A percentile compares a stretch with the other conserved stretches of the same genome.
Conservation (phyloP, 768 basidiomycete species). For the Pleurotus platypus region DNA sequence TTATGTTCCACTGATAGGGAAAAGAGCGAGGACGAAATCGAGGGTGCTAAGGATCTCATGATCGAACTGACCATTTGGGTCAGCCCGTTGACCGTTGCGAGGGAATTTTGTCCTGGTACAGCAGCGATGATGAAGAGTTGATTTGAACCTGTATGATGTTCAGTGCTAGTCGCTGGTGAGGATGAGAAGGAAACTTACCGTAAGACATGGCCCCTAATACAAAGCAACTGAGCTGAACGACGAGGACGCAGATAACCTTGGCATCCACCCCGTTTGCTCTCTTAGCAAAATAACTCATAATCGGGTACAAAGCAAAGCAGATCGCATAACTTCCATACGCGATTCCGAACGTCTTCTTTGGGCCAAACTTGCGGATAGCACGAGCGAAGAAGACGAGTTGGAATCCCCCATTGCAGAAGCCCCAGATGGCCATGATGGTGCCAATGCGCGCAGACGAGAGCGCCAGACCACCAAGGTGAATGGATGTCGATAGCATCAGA, state of each 20-base stretch:
- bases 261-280: conserved; percentile 29
- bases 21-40: conserved; percentile 53
- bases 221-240: conserved; percentile 28
- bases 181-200: conserved; percentile 23
- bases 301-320: conserved; percentile 28
- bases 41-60: conserved; percentile 49
- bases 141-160: conserved; percentile 35
- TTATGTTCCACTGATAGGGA: conserved; percentile 44
- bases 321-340: conserved; percentile 25
- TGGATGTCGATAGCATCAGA: conserved; percentile 40
- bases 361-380: conserved; percentile 49
- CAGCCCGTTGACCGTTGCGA: conserved; percentile 53
- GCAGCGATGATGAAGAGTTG: conserved; percentile 42
- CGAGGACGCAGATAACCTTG: conserved; percentile 24
- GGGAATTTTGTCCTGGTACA: conserved; percentile 32
- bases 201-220: conserved; percentile 28
- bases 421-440: conserved; percentile 40
- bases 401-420: conserved; percentile 49
- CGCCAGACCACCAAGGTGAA: conserved; percentile 48
- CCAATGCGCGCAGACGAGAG: conserved; percentile 49
- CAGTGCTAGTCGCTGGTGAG: not conserved
- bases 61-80: conserved; percentile 50
- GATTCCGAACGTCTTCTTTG: conserved; percentile 43
- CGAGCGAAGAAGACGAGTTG: conserved; percentile 51
- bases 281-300: conserved; percentile 29